Evolutionary conservation across 2,329 filamentous ascomycete species (phyloP).

Genomic region (Aspergillus sp.): DNA sequence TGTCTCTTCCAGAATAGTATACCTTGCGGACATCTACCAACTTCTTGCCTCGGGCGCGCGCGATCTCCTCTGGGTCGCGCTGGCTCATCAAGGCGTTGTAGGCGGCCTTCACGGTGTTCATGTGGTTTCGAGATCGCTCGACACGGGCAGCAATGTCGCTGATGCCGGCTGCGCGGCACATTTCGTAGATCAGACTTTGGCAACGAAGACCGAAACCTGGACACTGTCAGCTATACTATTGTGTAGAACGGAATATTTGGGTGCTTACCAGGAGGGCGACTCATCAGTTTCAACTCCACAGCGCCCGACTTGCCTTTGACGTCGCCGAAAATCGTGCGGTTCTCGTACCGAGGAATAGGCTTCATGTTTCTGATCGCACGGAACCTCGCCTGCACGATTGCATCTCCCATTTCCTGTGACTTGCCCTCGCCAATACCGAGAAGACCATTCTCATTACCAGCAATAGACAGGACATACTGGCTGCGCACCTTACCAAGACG

Average conservation of each 20-base stretch:
- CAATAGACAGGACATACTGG: slow-evolving; percentile 73
- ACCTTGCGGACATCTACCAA: slow-evolving; percentile 94
- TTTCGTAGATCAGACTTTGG: slow-evolving; percentile 89
- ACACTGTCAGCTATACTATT: background rate
- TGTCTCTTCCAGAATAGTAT: slow-evolving; percentile 80
- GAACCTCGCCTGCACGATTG: slow-evolving; percentile 70
- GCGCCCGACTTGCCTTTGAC: slow-evolving; percentile 82
- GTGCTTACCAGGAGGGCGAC: slow-evolving; percentile 82
- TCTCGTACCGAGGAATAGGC: slow-evolving; percentile 88
- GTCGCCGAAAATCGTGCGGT: slow-evolving; percentile 85
- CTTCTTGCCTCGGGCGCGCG: slow-evolving; percentile 87
- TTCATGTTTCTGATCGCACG: slow-evolving; percentile 88
- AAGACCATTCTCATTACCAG: slow-evolving; percentile 82
- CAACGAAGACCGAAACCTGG: slow-evolving; percentile 91
- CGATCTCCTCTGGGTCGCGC: slow-evolving; percentile 84
- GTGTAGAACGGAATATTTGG: background rate
- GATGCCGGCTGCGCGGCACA: slow-evolving; percentile 84
- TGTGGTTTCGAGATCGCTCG: slow-evolving; percentile 84
- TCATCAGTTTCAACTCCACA: slow-evolving; percentile 77
- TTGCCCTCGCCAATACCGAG: slow-evolving; percentile 90
- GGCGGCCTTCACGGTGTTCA: slow-evolving; percentile 95
- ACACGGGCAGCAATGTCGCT: slow-evolving; percentile 82
- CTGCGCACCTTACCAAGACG: slow-evolving; percentile 90
- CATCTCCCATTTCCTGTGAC: slow-evolving; percentile 69
- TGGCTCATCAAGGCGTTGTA: slow-evolving; percentile 81